Evolutionary conservation across 2,329 filamentous ascomycete species (phyloP).

Genomic region (Aspergillus tamarii): DNA sequence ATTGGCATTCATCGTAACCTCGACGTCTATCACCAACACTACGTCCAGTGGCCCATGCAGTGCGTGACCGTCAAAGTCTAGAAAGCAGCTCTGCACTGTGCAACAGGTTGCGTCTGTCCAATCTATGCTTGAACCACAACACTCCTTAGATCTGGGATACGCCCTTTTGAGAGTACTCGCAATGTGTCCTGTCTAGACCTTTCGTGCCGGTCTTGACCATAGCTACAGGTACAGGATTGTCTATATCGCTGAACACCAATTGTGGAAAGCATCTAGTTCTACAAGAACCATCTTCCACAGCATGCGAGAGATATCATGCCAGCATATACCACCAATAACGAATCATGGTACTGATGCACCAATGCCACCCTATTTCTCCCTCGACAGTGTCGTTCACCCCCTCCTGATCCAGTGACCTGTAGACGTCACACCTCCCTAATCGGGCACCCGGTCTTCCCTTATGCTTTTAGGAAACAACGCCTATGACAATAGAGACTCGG

Average conservation of each 20-base stretch:
- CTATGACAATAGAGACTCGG: too few relatives aligned
- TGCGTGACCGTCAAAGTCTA: background rate
- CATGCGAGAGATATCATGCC: background rate
- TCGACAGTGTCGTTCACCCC: too few relatives aligned
- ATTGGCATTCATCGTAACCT: slow-evolving; percentile 4
- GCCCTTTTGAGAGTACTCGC: too few relatives aligned
- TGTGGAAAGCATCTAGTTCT: background rate
- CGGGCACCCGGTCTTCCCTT: too few relatives aligned
- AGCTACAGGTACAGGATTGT: background rate
- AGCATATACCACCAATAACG: background rate
- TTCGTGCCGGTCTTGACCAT: background rate
- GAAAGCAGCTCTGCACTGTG: background rate
- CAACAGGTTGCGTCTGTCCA: background rate
- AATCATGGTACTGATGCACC: background rate
- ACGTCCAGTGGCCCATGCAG: slow-evolving; percentile 8
- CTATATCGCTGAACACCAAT: background rate
- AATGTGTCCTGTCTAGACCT: background rate
- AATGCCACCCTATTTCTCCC: background rate
- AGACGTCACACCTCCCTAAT: too few relatives aligned
- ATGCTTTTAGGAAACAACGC: too few relatives aligned
- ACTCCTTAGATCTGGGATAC: background rate
- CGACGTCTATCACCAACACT: background rate
- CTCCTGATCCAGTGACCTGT: too few relatives aligned
- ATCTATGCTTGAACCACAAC: too few relatives aligned
- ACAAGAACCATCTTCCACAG: background rate